Evolutionary conservation across 441 rosid genomes (phyloP).

Genomic region (Adansonia gregorii): DNA sequence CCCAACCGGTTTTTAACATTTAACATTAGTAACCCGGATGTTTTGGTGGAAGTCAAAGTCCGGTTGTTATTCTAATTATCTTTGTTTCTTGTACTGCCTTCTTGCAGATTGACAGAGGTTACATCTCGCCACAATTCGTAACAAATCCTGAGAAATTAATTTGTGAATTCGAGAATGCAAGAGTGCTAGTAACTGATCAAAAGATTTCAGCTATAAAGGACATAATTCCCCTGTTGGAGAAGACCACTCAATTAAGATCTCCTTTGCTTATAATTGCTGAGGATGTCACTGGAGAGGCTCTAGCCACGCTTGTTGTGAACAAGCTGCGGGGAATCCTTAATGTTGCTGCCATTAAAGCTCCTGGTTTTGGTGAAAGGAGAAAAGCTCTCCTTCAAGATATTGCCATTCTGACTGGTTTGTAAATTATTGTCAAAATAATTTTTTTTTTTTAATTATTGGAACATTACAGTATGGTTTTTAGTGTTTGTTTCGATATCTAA

Average conservation of each 20-base stretch:
- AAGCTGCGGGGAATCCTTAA: slow-evolving; percentile 83
- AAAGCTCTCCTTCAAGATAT: slow-evolving; percentile 93
- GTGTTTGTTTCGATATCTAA: slow-evolving; percentile 10
- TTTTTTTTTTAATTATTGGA: background rate
- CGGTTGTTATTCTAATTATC: background rate
- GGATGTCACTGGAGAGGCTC: slow-evolving; percentile 89
- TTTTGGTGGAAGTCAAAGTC: background rate
- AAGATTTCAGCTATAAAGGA: slow-evolving; percentile 89
- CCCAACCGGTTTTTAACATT: background rate
- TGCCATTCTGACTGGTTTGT: slow-evolving; percentile 79
- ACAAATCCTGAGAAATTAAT: slow-evolving; percentile 84
- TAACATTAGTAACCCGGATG: background rate
- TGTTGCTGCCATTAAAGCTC: slow-evolving; percentile 91
- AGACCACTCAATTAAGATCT: slow-evolving; percentile 84
- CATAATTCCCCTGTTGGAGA: slow-evolving; percentile 86
- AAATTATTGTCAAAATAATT: background rate
- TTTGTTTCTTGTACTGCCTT: background rate
- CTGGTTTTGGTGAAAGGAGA: slow-evolving; percentile 89
- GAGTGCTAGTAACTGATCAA: slow-evolving; percentile 85
- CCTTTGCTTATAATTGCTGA: slow-evolving; percentile 92
- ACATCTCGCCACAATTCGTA: slow-evolving; percentile 91
- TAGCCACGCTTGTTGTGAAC: slow-evolving; percentile 94
- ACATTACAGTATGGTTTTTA: background rate
- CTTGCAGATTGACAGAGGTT: slow-evolving; percentile 91
- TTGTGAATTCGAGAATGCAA: slow-evolving; percentile 92